Evolutionary conservation across 2,329 filamentous ascomycete species (phyloP), one percentile per base, ranked within the genome.

Genomic region (Parastagonospora nodorum): DNA sequence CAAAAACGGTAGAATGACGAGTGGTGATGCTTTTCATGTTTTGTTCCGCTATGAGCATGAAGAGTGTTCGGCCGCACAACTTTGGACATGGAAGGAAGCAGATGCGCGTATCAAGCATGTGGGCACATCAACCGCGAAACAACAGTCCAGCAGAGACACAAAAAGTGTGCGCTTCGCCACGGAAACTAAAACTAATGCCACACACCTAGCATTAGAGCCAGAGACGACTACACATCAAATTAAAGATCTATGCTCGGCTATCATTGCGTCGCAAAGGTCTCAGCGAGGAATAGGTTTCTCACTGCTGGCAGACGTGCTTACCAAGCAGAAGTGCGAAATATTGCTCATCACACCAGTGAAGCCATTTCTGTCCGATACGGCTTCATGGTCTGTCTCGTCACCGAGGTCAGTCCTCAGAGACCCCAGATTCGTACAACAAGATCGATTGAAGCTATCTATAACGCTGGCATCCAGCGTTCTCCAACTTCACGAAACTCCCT

Each of bases 401-500:
- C 19, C 5, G 3, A 3, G 19, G 3, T 3, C 19, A 3, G 5
- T 24, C 3, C 19, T 24, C 5, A 5, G 5, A 24, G 19, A 24
- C 19, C 19, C 19, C 3, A 24, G 19, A 3, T 24, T 24, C 5
- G 19, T 5, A 24, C 19, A 24, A 5, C 5, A 24, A 24, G 19
- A 24, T 3, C 19, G 19, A 5, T 24, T 24, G 19, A 24, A 24
- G 19, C 5, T 24, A 5, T 3, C 19, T 5, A 24, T 24, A 3
- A 24, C 19, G 19, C 19, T 24, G 3, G 19, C 19, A 5, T 24
- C 19, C 19, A 24, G 19, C 19, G 19, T 24, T 5, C 5, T 24
- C 3, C 19, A 67, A 14, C 50, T 67, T 1, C 53, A 66, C 19
- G 50, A 65, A 30, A 68, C 65, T 2, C 53, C 58, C 1, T 68